Conservation (phyloP, 257 asterid species). For the Jacaranda copaia region DNA sequence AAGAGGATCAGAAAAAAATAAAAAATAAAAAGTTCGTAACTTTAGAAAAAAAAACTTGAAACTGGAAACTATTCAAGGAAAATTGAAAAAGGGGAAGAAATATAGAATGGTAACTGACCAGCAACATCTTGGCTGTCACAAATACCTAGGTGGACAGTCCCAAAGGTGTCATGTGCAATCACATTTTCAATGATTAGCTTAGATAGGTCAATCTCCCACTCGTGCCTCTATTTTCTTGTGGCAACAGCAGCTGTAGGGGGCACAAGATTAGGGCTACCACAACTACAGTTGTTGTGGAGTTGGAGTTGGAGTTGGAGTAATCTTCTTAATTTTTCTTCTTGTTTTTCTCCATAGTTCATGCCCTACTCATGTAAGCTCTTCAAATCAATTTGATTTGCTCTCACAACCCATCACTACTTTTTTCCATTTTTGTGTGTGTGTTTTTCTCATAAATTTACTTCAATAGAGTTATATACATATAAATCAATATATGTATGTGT, state of each 20-base stretch:
- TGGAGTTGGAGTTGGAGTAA: conserved; percentile 35
- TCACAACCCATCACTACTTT: conserved; percentile 71
- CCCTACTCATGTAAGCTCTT: conserved; percentile 82
- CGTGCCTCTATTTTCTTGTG: conserved; percentile 61
- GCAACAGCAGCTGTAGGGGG: conserved; percentile 7
- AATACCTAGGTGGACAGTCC: conserved; percentile 87
- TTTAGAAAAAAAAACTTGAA: background rate
- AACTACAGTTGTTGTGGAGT: conserved; percentile 21
- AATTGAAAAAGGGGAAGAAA: background rate
- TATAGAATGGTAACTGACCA: conserved; percentile 55
- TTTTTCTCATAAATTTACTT: background rate
- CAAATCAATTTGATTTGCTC: conserved; percentile 92
- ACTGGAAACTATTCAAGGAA: background rate
- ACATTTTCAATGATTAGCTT: conserved; percentile 67
- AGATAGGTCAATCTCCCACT: conserved; percentile 91
- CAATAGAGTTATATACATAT: background rate
- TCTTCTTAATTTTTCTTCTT: conserved; percentile 51
- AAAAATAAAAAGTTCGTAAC: background rate
- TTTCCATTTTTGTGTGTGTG: conserved; percentile 55
- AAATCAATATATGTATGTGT: background rate
- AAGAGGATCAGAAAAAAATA: no score
- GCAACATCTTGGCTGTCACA: conserved; percentile 89
- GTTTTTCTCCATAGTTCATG: conserved; percentile 65
- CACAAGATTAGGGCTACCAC: background rate
- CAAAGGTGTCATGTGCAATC: conserved; percentile 90